Percentiles rank a stretch among this genome's conserved stretches.
Evolutionary conservation across 352 stramenopile species (phyloP).

Genomic region (Phytopythium kandeliae): DNA sequence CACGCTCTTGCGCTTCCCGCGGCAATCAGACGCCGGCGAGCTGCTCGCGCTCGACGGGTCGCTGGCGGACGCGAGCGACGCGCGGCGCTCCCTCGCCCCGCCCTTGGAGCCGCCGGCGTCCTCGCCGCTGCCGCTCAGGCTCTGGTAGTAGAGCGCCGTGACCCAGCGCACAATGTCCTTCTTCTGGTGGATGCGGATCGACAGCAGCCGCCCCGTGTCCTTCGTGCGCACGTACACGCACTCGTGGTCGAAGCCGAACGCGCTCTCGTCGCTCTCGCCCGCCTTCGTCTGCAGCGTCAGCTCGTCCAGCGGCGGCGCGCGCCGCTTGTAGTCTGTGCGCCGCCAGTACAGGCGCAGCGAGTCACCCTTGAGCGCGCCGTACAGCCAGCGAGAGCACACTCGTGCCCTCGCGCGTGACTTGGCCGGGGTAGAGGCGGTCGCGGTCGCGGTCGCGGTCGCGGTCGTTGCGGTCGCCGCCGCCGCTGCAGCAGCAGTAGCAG

Average conservation of each 20-base stretch:
- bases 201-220: constrained; percentile 30
- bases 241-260: constrained; percentile 55
- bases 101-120: not conserved
- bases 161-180: constrained; percentile 63
- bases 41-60: constrained; percentile 2
- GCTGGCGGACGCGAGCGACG: not conserved
- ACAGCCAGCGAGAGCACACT: constrained; percentile 54
- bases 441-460: no score
- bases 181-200: constrained; percentile 49
- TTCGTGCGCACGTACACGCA: constrained; percentile 49
- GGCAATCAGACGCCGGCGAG: constrained; percentile 3
- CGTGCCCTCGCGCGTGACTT: constrained; percentile 25
- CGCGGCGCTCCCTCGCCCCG: not conserved
- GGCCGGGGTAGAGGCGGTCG: constrained; percentile 11
- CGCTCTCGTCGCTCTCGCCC: constrained; percentile 35
- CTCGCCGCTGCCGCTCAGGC: constrained; percentile 17
- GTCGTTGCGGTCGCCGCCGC: no score
- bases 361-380: constrained; percentile 37
- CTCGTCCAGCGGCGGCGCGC: constrained; percentile 33
- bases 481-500: constrained; percentile 11
- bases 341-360: constrained; percentile 46
- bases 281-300: constrained; percentile 36
- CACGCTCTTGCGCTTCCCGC: constrained; percentile 34
- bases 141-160: constrained; percentile 59
- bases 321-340: constrained; percentile 52